Evolutionary conservation across 352 stramenopile genomes (phyloP).

Genomic region (Phytophthora kernoviae): DNA sequence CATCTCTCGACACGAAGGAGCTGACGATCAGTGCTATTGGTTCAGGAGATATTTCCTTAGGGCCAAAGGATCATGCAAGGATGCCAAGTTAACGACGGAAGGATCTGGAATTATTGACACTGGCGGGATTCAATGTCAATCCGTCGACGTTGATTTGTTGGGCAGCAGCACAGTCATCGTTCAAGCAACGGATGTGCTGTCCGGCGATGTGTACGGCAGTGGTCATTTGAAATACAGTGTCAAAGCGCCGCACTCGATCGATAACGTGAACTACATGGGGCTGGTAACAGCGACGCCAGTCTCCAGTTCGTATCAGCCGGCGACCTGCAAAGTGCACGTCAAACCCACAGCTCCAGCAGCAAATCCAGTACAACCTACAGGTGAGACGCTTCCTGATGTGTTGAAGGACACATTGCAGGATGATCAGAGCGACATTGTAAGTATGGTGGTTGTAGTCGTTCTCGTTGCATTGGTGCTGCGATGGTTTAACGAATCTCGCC

Average conservation of each 20-base stretch:
- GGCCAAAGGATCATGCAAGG: slow-evolving; percentile 15
- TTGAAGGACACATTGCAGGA: slow-evolving; percentile 6
- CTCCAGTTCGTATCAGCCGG: slow-evolving; percentile 13
- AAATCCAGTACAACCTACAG: background rate
- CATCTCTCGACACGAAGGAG: slow-evolving; percentile 8
- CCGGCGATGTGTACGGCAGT: slow-evolving; percentile 26
- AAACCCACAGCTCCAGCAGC: background rate
- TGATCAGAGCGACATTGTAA: slow-evolving; percentile 16
- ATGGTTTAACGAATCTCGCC: slow-evolving; percentile 33
- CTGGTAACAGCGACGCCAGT: slow-evolving; percentile 12
- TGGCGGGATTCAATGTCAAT: slow-evolving; percentile 23
- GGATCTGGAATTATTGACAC: slow-evolving; percentile 22
- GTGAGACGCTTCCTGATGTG: background rate
- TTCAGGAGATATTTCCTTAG: slow-evolving; percentile 15
- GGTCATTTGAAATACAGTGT: slow-evolving; percentile 23
- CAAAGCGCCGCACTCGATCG: slow-evolving; percentile 16
- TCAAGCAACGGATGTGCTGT: slow-evolving; percentile 26
- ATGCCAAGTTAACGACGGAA: slow-evolving; percentile 14
- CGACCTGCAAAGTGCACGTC: slow-evolving; percentile 8
- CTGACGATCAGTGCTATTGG: slow-evolving; percentile 18
- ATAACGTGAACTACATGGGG: slow-evolving; percentile 27
- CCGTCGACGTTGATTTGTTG: slow-evolving; percentile 20
- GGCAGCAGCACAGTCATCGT: slow-evolving; percentile 31
- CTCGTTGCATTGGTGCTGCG: slow-evolving; percentile 21
- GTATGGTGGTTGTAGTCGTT: slow-evolving; percentile 17